phyloP scores from a whole-genome alignment of 768 basidiomycete species.

The Dioszegia crocea region DNA sequence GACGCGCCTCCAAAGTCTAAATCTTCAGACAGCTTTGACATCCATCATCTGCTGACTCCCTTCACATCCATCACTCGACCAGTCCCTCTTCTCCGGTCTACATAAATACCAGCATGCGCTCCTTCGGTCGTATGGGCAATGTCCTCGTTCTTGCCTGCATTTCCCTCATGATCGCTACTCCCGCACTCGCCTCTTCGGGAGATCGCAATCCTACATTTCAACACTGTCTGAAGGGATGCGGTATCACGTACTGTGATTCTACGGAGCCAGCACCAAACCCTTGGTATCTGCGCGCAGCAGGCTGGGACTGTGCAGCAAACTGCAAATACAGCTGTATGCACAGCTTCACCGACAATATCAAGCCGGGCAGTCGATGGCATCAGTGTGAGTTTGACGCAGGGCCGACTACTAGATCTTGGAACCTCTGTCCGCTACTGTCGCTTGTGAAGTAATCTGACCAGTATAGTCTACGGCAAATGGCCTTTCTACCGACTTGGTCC shows the following conservation, averaged over 20 bases:
- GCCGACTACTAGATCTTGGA: too few relatives aligned
- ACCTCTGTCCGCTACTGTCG: background rate
- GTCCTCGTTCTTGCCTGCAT: background rate
- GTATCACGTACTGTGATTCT: slow-evolving; percentile 52
- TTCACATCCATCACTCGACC: too few relatives aligned
- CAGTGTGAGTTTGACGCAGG: slow-evolving; percentile 45
- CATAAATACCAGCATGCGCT: background rate
- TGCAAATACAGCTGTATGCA: slow-evolving; percentile 91
- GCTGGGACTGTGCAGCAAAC: slow-evolving; percentile 83
- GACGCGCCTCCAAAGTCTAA: too few relatives aligned
- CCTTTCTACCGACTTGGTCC: slow-evolving; percentile 84
- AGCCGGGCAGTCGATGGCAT: slow-evolving; percentile 23
- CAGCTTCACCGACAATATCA: slow-evolving; percentile 60
- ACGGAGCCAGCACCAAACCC: slow-evolving; percentile 52
- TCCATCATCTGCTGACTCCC: too few relatives aligned
- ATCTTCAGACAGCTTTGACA: too few relatives aligned
- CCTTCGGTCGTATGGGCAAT: too few relatives aligned
- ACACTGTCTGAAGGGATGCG: slow-evolving; percentile 57
- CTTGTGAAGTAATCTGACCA: too few relatives aligned
- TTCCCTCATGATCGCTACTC: background rate
- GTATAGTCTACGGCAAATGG: slow-evolving; percentile 80
- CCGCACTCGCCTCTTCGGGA: slow-evolving; percentile 58
- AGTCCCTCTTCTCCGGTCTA: background rate
- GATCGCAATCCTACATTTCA: slow-evolving; percentile 60
- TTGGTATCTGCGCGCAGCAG: slow-evolving; percentile 61